Base-by-base conservation (phyloP, 257 asterid species). In the Solanum pinnatisectum region DNA sequence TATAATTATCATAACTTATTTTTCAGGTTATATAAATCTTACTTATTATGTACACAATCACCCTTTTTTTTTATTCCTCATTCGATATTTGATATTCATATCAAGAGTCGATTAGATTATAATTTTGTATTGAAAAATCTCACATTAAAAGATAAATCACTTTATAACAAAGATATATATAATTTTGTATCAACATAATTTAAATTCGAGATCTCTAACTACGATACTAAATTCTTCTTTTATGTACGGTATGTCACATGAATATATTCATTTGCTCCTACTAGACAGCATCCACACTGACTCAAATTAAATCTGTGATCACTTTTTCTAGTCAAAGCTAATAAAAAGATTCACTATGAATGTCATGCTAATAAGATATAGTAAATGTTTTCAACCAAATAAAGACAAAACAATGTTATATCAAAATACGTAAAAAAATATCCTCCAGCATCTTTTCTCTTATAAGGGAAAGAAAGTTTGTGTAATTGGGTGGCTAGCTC, bases 261-360 rank as follows among this genome's bases (percentile, higher is more conserved):
- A 87, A 86, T 89, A 67, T 88, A 44, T 86, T 40, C 27, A 77
- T 13, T 79, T 79, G 35, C 20, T 40, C 60, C 59, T 32, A 27
- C 32, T 60, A 36, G 9, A 36, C n/a, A 71, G 35, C 70, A 40
- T 46, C 14, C 35, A 5, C 33, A 11, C 68, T 25, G 85, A 49
- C 42, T 30, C 18, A 40, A 52, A 52, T 52, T 52, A 52, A 63
- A 14, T 67, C 87, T 85, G 59, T 36, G 70, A 60, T 85, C 44
- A 85, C 84, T 77, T 77, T 65, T 49, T 85, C 87, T 65, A 16
- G 87, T 85, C 87, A 85, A 85, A 63, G 76, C 30, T 74, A 74
- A 85, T 63, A 85, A 40, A 85, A 67, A 85, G 87, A 67, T 67
- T 85, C 87, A 85, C 81, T 56, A 33, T 18, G 81, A 60, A 33